Conservation (phyloP, 2,329 filamentous ascomycete species). For the Byssoonygena ceratinophila region DNA sequence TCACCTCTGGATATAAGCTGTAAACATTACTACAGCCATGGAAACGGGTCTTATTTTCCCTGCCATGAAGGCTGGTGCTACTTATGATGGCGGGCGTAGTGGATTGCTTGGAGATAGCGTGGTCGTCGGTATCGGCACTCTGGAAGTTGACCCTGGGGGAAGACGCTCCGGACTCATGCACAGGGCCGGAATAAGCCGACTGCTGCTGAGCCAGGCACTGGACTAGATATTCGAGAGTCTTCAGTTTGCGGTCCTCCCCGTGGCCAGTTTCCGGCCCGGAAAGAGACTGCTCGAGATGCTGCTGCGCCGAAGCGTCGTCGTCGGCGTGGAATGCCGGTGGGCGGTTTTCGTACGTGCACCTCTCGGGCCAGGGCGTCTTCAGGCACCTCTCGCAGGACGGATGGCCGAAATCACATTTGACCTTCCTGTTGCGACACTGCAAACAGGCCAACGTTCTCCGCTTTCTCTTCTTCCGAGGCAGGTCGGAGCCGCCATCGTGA, state of each 20-base stretch:
- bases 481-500: conserved; percentile 2
- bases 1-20: conserved; percentile 33
- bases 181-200: not conserved
- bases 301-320: not conserved
- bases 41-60: conserved; percentile 34
- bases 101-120: conserved; percentile 8
- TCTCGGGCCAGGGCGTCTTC: conserved; percentile 23
- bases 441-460: conserved; percentile 34
- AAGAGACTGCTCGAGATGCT: not conserved
- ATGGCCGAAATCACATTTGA: conserved; percentile 36
- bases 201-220: not conserved
- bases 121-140: conserved; percentile 25
- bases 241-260: not conserved
- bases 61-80: conserved; percentile 30
- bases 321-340: not conserved
- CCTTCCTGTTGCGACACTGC: conserved; percentile 34
- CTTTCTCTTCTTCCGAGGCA: conserved; percentile 27
- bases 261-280: not conserved
- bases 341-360: conserved; percentile 15
- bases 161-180: conserved; percentile 8
- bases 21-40: conserved; percentile 33
- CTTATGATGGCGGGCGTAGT: conserved; percentile 22
- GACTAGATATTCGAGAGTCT: not conserved
- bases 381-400: conserved; percentile 32
- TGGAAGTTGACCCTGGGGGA: conserved; percentile 19